Base-by-base conservation (phyloP, 805 yeast genomes). In the Nakazawaea populi region DNA sequence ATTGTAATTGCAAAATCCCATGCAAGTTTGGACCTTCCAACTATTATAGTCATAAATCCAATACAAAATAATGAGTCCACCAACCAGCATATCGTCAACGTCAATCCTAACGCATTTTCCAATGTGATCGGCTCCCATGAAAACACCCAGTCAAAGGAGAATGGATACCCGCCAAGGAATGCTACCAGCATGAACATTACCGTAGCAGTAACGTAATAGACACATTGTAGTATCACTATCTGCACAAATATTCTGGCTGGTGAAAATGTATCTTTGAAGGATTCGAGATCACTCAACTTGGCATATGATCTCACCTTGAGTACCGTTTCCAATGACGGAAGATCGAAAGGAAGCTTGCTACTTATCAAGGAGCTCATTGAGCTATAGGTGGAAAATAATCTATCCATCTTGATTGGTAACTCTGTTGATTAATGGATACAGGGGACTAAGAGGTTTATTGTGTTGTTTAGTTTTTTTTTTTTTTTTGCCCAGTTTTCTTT, bases 1-100 rank as follows among this genome's bases (percentile, higher is more conserved):
- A 92, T 80, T 0, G 99, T 94, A n/a, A 92, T 62, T 9, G 96
- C 97, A 70, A 94, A 92, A 68, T 92, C 99, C 87, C 96, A 87
- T 0, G 97, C 98, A 46, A 92, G 71, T 65, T 92, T 94, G 41
- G 96, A 87, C 52, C 98, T 74, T 0, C 98, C 97, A 10, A 92
- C 96, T 30, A 92, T 82, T 1, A 91, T 68, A 1, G 96, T 89
- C 61, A 92, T 82, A 62, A 89, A 89, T 9, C 89, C 66, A 1
- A 90, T 96, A 57, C 96, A 85, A 40, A 94, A 71, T 42, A 94
- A 73, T 0, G 97, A 76, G 63, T 87, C 96, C 46, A 89, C 65
- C 12, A 92, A 70, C 98, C 98, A 92, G 51, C 91, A 66, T 6
- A 79, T 64, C 36, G 85, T 77, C 42, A 92, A 67, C 0, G 87